Percentiles rank a stretch among this genome's conserved stretches.
Evolutionary conservation across 345 rosid species (phyloP).

Genomic region (Lenwebbia sp.): DNA sequence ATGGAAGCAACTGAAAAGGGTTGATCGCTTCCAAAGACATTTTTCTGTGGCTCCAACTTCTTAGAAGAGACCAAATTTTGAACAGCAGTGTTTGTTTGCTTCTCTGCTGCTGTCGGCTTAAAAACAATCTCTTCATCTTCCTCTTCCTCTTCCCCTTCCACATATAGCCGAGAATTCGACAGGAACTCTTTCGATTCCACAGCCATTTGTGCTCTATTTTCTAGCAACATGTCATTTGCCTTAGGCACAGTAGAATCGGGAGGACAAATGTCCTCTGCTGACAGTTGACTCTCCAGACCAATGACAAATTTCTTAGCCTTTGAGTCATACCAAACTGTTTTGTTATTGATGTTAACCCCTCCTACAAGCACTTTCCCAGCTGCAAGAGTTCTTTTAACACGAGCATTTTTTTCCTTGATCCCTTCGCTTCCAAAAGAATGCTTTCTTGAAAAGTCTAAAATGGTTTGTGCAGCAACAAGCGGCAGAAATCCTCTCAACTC

Average conservation of each 20-base stretch:
- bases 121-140: slow-evolving; percentile 96
- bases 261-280: slow-evolving; percentile 22
- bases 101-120: slow-evolving; percentile 64
- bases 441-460: slow-evolving; percentile 83
- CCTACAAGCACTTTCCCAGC: slow-evolving; percentile 76
- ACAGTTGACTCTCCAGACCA: slow-evolving; percentile 35
- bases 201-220: slow-evolving; percentile 17
- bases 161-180: slow-evolving; percentile 21
- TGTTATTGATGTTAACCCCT: slow-evolving; percentile 45
- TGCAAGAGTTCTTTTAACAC: slow-evolving; percentile 68
- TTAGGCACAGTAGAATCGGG: slow-evolving; percentile 13
- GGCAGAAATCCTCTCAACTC: slow-evolving; percentile 92
- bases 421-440: slow-evolving; percentile 51
- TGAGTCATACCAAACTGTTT: slow-evolving; percentile 53
- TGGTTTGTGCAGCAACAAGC: slow-evolving; percentile 72
- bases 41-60: slow-evolving; percentile 33
- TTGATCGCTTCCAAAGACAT: slow-evolving; percentile 21
- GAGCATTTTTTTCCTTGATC: slow-evolving; percentile 53
- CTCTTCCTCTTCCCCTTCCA: slow-evolving; percentile 75
- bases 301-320: slow-evolving; percentile 57
- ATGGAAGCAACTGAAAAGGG: slow-evolving; percentile 25
- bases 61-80: slow-evolving; percentile 25
- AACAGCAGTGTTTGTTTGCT: slow-evolving; percentile 31
- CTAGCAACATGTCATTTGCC: slow-evolving; percentile 17
- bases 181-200: slow-evolving; percentile 13